These are phyloP conservation scores for Paraglomus brasilianum DNA, from an alignment of 192 early-diverging fungal species.

Conservation along the genomic window DNA sequence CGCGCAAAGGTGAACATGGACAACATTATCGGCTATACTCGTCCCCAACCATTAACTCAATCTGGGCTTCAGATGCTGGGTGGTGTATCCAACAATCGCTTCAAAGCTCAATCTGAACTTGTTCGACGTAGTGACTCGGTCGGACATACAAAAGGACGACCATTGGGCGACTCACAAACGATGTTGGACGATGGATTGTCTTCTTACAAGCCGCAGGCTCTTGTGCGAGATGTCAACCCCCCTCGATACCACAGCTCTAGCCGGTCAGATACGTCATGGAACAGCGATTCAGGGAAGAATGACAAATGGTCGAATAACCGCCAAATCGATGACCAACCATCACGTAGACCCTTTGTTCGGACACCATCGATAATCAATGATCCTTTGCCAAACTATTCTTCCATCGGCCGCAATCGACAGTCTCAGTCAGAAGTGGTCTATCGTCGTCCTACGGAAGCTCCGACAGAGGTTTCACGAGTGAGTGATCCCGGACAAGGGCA, in stretches of 20 bases:
- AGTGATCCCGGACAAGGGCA: constrained; percentile 22
- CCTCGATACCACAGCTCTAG: too few relatives aligned
- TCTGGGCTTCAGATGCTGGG: too few relatives aligned
- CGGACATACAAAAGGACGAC: too few relatives aligned
- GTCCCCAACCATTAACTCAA: too few relatives aligned
- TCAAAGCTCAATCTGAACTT: too few relatives aligned
- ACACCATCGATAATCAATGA: not conserved
- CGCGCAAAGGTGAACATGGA: not conserved
- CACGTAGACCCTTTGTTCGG: not conserved
- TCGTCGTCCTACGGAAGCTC: not conserved
- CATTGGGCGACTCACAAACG: too few relatives aligned
- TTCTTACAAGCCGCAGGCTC: too few relatives aligned
- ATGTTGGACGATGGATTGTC: too few relatives aligned
- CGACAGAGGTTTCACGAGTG: constrained; percentile 3
- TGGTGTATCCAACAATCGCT: too few relatives aligned
- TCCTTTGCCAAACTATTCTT: not conserved
- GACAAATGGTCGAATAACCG: not conserved
- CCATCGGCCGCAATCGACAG: not conserved
- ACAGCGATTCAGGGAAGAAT: not conserved
- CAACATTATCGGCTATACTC: not conserved
- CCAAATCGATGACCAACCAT: not conserved
- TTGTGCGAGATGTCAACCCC: too few relatives aligned
- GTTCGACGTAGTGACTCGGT: too few relatives aligned
- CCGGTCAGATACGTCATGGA: not conserved
- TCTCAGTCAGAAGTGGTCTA: constrained; percentile 27